Percentiles rank a stretch among this genome's conserved stretches.
Evolutionary conservation across 257 asterid species (phyloP).

Genomic region (Salvia hispanica): DNA sequence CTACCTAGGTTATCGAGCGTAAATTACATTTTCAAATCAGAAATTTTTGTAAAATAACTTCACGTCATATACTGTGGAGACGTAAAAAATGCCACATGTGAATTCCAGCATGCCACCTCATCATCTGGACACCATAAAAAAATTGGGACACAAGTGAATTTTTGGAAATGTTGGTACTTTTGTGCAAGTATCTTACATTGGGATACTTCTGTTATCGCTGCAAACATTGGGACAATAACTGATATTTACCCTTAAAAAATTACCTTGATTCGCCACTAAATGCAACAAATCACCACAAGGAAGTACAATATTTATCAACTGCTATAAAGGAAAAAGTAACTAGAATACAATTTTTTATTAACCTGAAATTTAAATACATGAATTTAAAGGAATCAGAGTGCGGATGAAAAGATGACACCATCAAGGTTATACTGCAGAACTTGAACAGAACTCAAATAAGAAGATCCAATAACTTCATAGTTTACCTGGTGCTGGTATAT

Average conservation of each 20-base stretch:
- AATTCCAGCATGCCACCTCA: too few species aligned
- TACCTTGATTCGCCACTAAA: slow-evolving; percentile 5
- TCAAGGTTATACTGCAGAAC: slow-evolving; percentile 14
- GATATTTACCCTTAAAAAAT: background rate
- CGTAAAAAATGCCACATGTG: too few species aligned
- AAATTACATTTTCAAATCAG: too few species aligned
- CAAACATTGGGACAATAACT: background rate
- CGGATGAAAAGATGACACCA: slow-evolving; percentile 8
- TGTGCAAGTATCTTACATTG: too few species aligned
- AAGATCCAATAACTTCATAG: slow-evolving; percentile 18
- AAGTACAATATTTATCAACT: slow-evolving; percentile 12
- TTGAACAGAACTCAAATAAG: slow-evolving; percentile 22
- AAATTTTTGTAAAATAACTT: too few species aligned
- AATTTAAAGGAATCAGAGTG: background rate
- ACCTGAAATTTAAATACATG: slow-evolving; percentile 6
- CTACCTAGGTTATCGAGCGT: too few species aligned
- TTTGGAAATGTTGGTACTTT: too few species aligned
- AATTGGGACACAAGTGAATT: too few species aligned
- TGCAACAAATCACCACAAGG: slow-evolving; percentile 12
- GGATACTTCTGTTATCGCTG: background rate
- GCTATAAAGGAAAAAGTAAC: slow-evolving; percentile 5
- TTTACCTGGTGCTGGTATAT: slow-evolving; percentile 97
- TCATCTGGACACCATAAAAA: too few species aligned
- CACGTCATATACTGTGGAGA: too few species aligned
- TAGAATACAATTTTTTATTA: too few species aligned